These are phyloP conservation scores for Penicillium nucicola DNA, from an alignment of 495 filamentous ascomycete species.

Conservation along the genomic window DNA sequence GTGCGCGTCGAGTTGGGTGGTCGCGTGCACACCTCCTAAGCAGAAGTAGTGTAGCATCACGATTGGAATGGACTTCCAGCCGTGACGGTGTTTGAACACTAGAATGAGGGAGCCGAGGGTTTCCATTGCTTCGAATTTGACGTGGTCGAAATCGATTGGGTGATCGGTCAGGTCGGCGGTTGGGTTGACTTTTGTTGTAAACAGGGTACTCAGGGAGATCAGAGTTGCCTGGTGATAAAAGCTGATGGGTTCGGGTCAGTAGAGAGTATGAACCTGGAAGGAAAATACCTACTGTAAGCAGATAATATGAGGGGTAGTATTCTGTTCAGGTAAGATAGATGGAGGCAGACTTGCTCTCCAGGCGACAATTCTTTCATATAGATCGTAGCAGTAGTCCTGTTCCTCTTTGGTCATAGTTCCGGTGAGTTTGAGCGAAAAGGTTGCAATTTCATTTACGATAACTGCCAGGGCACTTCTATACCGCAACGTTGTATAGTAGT, in stretches of 20 bases:
- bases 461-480: slow-evolving; percentile 12
- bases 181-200: slow-evolving; percentile 3
- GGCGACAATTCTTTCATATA: slow-evolving; percentile 3
- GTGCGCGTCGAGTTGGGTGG: slow-evolving; percentile 10
- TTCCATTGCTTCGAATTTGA: slow-evolving; percentile 18
- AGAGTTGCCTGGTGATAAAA: slow-evolving; percentile 21
- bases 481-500: slow-evolving; percentile 12
- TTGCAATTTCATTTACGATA: slow-evolving; percentile 15
- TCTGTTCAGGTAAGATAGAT: slow-evolving; percentile 8
- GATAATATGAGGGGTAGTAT: slow-evolving; percentile 17
- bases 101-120: slow-evolving; percentile 22
- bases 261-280: not conserved
- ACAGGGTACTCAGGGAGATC: slow-evolving; percentile 12
- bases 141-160: slow-evolving; percentile 1
- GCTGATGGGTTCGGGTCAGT: slow-evolving; percentile 4
- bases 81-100: slow-evolving; percentile 19
- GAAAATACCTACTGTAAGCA: slow-evolving; percentile 17
- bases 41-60: slow-evolving; percentile 30
- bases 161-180: not conserved
- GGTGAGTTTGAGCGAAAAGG: slow-evolving; percentile 10
- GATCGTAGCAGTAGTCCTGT: not conserved
- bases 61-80: slow-evolving; percentile 27
- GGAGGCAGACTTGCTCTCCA: slow-evolving; percentile 13
- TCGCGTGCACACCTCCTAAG: slow-evolving; percentile 19
- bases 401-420: not conserved